Base-by-base conservation (phyloP, 371 early-diverging fungal genomes). In the Basidiobolus heterosporus region DNA sequence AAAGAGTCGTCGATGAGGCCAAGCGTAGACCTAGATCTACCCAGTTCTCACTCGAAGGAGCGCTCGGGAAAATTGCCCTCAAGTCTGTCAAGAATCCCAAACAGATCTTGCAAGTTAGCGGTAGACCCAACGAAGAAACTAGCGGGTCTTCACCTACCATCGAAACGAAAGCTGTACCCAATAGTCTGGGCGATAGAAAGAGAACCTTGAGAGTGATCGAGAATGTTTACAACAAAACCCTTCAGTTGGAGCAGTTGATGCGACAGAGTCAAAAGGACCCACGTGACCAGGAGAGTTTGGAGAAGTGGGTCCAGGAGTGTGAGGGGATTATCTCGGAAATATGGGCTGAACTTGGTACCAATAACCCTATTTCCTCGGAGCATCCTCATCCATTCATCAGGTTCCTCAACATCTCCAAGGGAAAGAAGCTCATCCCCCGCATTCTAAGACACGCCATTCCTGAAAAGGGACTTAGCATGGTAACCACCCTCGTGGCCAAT, bases 21-120 rank as follows among this genome's bases (percentile, higher is more conserved):
- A 86, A 83, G 61, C 71, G 82, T 47, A 80, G 83, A 50, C 85
- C 89, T 19, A 86, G 85, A 55, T 76, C 78, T 23, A 79, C 79
- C 4, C 68, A 73, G 47, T 21, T 50, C n/a, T 70, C 88, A 3
- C 65, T 89, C 46, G 93, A 91, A 57, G 92, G 92, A 23, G 91
- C 92, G n/a, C 66, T 95, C 16, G 96, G 96, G 44, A 91, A 85
- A 56, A 88, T 95, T 49, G 78, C 91, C 0, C 66, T 85, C 38
- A 77, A 79, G 50, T 87, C 93, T 8, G 82, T 82, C 17, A 72
- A 83, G 46, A 88, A 88, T 55, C 93, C 93, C 8, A 82, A 85
- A 45, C 86, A 88, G 58, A 65, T 81, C 15, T 64, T 95, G 55
- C 86, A 90, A 59, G 82, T 89, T 38, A 54, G 54, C 15, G 36